A percentile compares a stretch with the other conserved stretches of the same genome.
Evolutionary conservation across 2,329 filamentous ascomycete genomes (phyloP).

Genomic region (Fusarium udum): DNA sequence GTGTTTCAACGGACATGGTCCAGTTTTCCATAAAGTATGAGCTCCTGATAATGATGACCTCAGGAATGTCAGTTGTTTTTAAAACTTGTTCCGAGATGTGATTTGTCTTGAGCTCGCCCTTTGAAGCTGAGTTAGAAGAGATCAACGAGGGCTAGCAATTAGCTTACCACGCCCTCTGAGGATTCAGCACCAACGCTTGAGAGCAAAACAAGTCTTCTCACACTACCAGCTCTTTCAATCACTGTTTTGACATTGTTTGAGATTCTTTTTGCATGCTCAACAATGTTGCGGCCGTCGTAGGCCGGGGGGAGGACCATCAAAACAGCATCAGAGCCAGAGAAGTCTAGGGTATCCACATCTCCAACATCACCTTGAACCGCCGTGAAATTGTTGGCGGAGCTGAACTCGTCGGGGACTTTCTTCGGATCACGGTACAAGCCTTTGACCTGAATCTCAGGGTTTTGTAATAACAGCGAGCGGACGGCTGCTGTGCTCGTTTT

Average conservation of each 20-base stretch:
- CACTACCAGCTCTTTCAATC: slow-evolving; percentile 33
- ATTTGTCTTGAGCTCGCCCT: slow-evolving; percentile 52
- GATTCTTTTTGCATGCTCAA: slow-evolving; percentile 25
- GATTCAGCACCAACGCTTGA: slow-evolving; percentile 48
- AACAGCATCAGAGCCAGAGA: slow-evolving; percentile 44
- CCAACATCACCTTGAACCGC: slow-evolving; percentile 44
- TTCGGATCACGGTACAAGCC: slow-evolving; percentile 45
- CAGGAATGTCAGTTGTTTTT: slow-evolving; percentile 10
- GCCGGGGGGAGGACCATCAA: slow-evolving; percentile 47
- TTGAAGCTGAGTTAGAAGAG: rapidly evolving
- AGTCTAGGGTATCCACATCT: slow-evolving; percentile 45
- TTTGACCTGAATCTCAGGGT: slow-evolving; percentile 20
- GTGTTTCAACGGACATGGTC: slow-evolving; percentile 41
- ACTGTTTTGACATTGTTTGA: slow-evolving; percentile 46
- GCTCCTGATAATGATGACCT: slow-evolving; percentile 47
- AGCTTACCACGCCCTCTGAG: slow-evolving; percentile 43
- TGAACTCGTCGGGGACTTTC: slow-evolving; percentile 45
- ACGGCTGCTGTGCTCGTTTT: slow-evolving; percentile 46
- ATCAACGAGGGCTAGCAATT: rapidly evolving
- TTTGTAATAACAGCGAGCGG: slow-evolving; percentile 38
- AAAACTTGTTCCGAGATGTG: slow-evolving; percentile 46
- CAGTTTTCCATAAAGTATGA: slow-evolving; percentile 54
- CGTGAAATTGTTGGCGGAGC: slow-evolving; percentile 36
- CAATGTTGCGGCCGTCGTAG: slow-evolving; percentile 39
- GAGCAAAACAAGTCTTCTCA: slow-evolving; percentile 47